Conservation (phyloP, 129 eudicot species). For the Rutidosis leptorrhynchoides region DNA sequence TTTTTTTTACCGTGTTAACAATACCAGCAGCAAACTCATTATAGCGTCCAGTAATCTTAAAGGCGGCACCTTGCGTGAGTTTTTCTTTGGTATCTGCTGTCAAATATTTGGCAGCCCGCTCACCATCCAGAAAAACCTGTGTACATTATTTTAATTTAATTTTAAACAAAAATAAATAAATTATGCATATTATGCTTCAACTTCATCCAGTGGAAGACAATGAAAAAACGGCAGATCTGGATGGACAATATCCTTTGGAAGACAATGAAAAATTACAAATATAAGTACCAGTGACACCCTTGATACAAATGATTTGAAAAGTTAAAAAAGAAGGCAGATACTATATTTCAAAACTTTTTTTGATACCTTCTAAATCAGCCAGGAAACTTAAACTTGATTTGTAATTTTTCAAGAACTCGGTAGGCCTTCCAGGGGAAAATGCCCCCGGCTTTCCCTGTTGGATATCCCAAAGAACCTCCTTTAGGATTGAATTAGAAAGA, state of each 20-base stretch:
- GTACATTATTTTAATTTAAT: neutral
- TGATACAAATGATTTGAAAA: neutral
- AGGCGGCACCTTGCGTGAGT: conserved; percentile 58
- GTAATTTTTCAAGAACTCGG: conserved; percentile 82
- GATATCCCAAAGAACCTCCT: conserved; percentile 79
- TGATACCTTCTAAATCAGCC: conserved; percentile 81
- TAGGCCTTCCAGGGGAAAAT: conserved; percentile 97
- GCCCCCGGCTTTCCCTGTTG: conserved; percentile 92
- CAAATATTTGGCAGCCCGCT: conserved; percentile 58
- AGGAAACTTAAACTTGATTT: conserved; percentile 78
- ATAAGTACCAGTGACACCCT: neutral
- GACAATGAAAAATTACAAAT: conserved; percentile 19
- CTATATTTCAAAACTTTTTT: neutral
- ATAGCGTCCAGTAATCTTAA: conserved; percentile 67
- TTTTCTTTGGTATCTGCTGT: conserved; percentile 47
- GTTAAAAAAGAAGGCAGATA: neutral
- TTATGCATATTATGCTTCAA: neutral
- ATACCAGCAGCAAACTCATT: conserved; percentile 68
- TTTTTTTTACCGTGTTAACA: conserved; percentile 56
- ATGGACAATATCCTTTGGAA: conserved; percentile 72
- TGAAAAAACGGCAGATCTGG: conserved; percentile 70
- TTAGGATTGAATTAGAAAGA: conserved; percentile 92
- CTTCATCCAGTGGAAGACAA: conserved; percentile 42
- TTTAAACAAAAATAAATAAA: too few species aligned
- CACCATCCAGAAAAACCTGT: conserved; percentile 85